These are phyloP conservation scores for Neopestalotiopsis clavispora DNA, from an alignment of 2,329 filamentous ascomycete species.

Conservation along the genomic window DNA sequence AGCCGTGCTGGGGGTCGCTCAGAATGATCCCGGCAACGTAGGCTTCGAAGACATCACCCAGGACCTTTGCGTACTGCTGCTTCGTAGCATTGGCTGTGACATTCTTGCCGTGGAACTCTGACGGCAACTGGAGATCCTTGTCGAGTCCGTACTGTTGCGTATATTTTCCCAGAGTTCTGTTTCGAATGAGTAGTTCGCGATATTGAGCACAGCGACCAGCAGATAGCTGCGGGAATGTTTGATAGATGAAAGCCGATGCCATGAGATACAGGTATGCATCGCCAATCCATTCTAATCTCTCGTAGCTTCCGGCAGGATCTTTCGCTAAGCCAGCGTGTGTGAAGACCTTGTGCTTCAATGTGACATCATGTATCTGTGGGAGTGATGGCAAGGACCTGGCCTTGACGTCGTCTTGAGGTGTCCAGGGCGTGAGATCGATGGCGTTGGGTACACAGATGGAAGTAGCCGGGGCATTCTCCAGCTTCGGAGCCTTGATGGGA, in stretches of 20 bases:
- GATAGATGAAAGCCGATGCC: conserved; percentile 75
- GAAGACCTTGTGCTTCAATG: conserved; percentile 67
- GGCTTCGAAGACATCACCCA: conserved; percentile 89
- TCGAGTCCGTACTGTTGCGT: conserved; percentile 74
- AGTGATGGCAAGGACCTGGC: conserved; percentile 57
- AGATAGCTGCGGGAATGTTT: conserved; percentile 68
- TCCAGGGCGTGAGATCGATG: conserved; percentile 51
- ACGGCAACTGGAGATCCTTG: conserved; percentile 62
- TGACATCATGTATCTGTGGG: conserved; percentile 63
- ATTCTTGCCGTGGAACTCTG: conserved; percentile 44
- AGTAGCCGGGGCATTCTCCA: conserved; percentile 19
- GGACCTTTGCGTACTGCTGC: conserved; percentile 71
- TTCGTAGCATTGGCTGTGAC: conserved; percentile 41
- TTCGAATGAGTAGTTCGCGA: conserved; percentile 80
- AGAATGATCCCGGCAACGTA: conserved; percentile 82
- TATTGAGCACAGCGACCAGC: conserved; percentile 76
- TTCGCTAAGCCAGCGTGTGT: conserved; percentile 62
- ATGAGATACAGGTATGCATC: conserved; percentile 85
- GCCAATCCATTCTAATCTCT: conserved; percentile 86
- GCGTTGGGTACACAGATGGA: conserved; percentile 28
- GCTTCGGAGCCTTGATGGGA: conserved; percentile 30
- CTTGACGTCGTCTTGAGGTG: conserved; percentile 50
- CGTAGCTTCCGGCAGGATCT: conserved; percentile 63
- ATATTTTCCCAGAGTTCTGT: conserved; percentile 75
- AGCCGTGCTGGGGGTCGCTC: conserved; percentile 67